phyloP scores from a whole-genome alignment of 140 eudicot species.

The Ambrosia hybrid region DNA sequence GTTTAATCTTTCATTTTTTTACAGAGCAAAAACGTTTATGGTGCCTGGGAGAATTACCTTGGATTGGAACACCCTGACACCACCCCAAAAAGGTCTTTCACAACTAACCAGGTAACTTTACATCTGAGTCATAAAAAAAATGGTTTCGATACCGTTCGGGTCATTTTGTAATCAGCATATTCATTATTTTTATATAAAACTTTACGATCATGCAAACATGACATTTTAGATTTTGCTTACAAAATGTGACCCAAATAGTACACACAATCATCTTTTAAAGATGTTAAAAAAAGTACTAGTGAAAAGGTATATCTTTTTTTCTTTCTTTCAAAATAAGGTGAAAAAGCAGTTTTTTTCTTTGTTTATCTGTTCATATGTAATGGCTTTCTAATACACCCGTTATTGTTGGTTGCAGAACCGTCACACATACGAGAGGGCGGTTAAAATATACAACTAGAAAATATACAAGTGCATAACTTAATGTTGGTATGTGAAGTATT shows the following conservation, averaged over 20 bases:
- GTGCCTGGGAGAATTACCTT: conserved; percentile 92
- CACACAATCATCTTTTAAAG: not conserved
- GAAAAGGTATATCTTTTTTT: too few relatives aligned
- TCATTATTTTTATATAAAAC: not conserved
- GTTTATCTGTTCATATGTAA: not conserved
- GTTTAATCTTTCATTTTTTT: not conserved
- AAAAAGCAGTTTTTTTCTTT: not conserved
- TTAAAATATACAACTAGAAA: conserved; percentile 65
- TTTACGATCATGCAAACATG: not conserved
- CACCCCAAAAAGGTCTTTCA: conserved; percentile 60
- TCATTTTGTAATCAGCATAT: not conserved
- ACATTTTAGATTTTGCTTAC: not conserved
- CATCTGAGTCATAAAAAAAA: not conserved
- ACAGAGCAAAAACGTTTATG: conserved; percentile 74
- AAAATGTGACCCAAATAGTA: not conserved
- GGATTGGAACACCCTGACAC: conserved; percentile 79
- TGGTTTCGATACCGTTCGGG: not conserved
- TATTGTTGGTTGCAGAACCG: conserved; percentile 63
- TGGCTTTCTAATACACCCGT: not conserved
- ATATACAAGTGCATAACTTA: not conserved
- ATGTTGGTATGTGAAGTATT: conserved; percentile 28
- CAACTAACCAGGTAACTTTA: conserved; percentile 61
- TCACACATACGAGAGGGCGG: conserved; percentile 76
- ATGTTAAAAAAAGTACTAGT: not conserved
- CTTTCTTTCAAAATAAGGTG: too few relatives aligned